Percentiles rank a stretch among this genome's conserved stretches.
These are phyloP conservation scores for Pinus tabuliformis DNA, from an alignment of 75 land plant species.

Conservation along the genomic window DNA sequence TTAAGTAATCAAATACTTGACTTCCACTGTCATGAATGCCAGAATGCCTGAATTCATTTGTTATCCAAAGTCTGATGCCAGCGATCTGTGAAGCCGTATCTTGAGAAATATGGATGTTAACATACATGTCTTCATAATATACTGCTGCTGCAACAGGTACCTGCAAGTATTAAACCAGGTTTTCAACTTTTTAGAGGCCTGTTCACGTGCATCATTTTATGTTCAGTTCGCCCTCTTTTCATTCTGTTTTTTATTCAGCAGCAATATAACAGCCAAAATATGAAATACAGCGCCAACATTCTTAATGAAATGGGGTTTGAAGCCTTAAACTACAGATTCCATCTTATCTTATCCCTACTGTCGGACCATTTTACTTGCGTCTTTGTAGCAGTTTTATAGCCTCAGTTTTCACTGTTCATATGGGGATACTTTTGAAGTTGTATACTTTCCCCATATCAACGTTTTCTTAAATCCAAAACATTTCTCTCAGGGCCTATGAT, in stretches of 20 bases:
- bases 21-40: too few relatives aligned
- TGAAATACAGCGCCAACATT: neutral
- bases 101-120: too few relatives aligned
- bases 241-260: neutral
- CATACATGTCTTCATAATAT: too few relatives aligned
- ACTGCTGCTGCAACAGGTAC: too few relatives aligned
- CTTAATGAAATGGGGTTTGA: neutral
- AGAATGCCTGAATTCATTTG: too few relatives aligned
- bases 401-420: neutral
- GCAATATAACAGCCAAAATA: neutral
- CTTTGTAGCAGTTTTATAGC: neutral
- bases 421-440: neutral
- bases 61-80: too few relatives aligned
- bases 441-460: neutral
- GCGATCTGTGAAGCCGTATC: too few relatives aligned
- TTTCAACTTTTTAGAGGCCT: neutral
- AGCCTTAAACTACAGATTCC: neutral
- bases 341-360: neutral
- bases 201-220: neutral
- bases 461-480: neutral
- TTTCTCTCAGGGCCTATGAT: neutral
- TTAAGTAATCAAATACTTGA: too few relatives aligned
- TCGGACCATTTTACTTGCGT: too few relatives aligned
- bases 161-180: constrained; percentile 21
- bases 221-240: neutral